phyloP scores from a whole-genome alignment of 768 basidiomycete genomes.

The Panaeolus papilionaceus region DNA sequence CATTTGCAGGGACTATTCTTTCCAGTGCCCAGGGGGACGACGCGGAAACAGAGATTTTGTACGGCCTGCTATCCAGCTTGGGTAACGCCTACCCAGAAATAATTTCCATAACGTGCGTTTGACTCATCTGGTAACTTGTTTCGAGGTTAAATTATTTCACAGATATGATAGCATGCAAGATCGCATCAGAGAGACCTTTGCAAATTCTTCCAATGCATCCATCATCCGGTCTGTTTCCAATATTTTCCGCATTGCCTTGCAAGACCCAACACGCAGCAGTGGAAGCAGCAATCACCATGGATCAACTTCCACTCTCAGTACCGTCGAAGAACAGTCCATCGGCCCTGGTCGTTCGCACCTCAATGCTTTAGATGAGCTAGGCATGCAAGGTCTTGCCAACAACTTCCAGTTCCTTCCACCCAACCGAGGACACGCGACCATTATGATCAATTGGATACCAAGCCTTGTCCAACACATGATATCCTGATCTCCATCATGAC shows the following conservation, averaged over 20 bases:
- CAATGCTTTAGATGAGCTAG: constrained; percentile 68
- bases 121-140: background rate
- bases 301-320: constrained; percentile 70
- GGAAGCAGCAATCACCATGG: constrained; percentile 44
- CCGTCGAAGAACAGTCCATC: constrained; percentile 59
- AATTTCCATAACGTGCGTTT: constrained; percentile 72
- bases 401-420: constrained; percentile 74
- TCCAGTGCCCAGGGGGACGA: constrained; percentile 80
- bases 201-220: constrained; percentile 71
- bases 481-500: background rate
- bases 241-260: constrained; percentile 73
- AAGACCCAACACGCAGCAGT: constrained; percentile 47
- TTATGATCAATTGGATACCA: constrained; percentile 80
- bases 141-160: constrained; percentile 17
- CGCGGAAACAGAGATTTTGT: constrained; percentile 82
- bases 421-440: constrained; percentile 58
- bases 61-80: constrained; percentile 76
- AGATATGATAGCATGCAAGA: constrained; percentile 84
- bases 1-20: constrained; percentile 80
- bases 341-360: constrained; percentile 60
- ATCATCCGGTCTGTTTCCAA: constrained; percentile 78
- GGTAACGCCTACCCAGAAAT: constrained; percentile 72
- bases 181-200: constrained; percentile 73
- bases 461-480: constrained; percentile 46
- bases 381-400: constrained; percentile 78